Conservation (phyloP, 78 protist species). For the Dictyostelium brefeldianum region DNA sequence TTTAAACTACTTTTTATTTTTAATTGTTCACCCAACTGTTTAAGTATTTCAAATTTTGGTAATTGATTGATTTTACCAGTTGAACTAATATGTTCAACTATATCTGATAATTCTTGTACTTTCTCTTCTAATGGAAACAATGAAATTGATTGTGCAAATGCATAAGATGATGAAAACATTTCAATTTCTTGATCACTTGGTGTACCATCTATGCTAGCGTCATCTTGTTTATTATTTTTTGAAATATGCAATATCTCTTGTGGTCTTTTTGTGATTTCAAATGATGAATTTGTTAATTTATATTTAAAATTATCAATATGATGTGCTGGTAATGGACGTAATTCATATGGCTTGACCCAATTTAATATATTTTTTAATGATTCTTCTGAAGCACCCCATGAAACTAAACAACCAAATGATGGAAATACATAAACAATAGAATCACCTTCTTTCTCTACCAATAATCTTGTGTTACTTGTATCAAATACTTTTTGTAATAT, state of each 20-base stretch:
- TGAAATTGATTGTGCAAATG: constrained; percentile 68
- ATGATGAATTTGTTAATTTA: background rate
- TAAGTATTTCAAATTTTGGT: constrained; percentile 16
- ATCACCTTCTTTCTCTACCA: background rate
- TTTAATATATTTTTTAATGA: background rate
- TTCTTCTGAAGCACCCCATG: constrained; percentile 4
- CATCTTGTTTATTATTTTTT: background rate
- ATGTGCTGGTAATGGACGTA: background rate
- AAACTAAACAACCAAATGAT: constrained; percentile 41
- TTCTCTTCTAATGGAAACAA: constrained; percentile 42
- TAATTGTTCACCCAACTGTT: constrained; percentile 52
- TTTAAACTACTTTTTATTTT: constrained; percentile 14
- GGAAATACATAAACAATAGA: constrained; percentile 32
- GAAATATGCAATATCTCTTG: constrained; percentile 36
- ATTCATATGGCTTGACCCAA: constrained; percentile 39
- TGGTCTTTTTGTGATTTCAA: constrained; percentile 39
- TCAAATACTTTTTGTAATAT: background rate
- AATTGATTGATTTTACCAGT: constrained; percentile 20
- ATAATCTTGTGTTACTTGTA: background rate
- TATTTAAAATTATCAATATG: constrained; percentile 29
- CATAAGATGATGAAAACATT: constrained; percentile 58
- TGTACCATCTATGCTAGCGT: too few species aligned
- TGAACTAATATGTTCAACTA: constrained; percentile 23
- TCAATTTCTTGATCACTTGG: constrained; percentile 17
- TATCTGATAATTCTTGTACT: constrained; percentile 12